Evolutionary conservation across 164 flowering plant genomes (phyloP).

Genomic region (Litsea cubeba): DNA sequence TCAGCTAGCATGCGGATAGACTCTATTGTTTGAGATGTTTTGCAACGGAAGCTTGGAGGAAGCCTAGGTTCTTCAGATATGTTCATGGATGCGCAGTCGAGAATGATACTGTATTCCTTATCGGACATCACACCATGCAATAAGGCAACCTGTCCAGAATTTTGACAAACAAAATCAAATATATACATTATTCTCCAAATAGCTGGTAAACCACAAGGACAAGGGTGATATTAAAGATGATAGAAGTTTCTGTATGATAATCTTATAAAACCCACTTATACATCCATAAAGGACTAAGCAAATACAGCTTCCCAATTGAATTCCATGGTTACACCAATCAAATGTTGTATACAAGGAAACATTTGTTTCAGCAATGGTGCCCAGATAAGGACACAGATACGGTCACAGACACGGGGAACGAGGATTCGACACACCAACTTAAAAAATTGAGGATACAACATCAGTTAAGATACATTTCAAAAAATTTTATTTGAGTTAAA

Average conservation of each 20-base stretch:
- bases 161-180: neutral
- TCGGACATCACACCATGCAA: constrained; percentile 81
- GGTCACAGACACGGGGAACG: no score
- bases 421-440: no score
- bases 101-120: constrained; percentile 75
- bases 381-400: no score
- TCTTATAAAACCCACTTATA: neutral
- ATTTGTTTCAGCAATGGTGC: no score
- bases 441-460: no score
- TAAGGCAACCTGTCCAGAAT: constrained; percentile 60
- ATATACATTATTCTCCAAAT: neutral
- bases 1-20: constrained; percentile 77
- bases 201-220: neutral
- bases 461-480: no score
- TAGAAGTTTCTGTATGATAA: neutral
- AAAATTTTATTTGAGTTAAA: no score
- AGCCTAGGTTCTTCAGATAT: constrained; percentile 72
- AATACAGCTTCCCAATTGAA: neutral
- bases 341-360: no score
- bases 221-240: neutral
- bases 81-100: constrained; percentile 70
- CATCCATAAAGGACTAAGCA: neutral
- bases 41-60: constrained; percentile 84
- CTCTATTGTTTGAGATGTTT: constrained; percentile 54
- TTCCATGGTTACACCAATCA: neutral